Percentiles rank a stretch among this genome's conserved stretches.
phyloP scores from a whole-genome alignment of 2,329 filamentous ascomycete genomes.

The Alternaria triticina region DNA sequence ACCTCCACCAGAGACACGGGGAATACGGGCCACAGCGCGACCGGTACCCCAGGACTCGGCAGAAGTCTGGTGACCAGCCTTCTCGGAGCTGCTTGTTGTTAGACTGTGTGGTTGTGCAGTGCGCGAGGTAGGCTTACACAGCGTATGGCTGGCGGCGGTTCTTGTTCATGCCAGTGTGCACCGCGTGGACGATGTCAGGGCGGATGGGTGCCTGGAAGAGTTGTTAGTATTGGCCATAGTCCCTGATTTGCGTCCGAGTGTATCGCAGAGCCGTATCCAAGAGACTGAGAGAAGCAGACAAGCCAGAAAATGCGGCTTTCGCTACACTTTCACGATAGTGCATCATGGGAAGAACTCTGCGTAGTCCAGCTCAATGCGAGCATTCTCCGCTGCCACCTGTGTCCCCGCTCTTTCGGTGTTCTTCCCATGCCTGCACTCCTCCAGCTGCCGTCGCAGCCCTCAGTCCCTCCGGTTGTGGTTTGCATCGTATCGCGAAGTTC shows the following conservation, averaged over 20 bases:
- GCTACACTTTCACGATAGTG: neutral
- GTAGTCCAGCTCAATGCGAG: neutral
- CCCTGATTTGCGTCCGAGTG: neutral
- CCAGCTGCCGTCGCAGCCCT: conserved; percentile 11
- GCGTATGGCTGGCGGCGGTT: conserved; percentile 99
- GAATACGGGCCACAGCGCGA: conserved; percentile 99
- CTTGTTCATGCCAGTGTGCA: conserved; percentile 99
- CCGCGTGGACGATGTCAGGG: conserved; percentile 97
- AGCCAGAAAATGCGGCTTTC: conserved; percentile 1
- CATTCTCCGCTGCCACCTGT: neutral
- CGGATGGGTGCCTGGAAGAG: conserved; percentile 77
- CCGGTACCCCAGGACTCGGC: conserved; percentile 99
- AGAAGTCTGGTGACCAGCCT: conserved; percentile 99
- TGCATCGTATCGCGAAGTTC: conserved; percentile 17
- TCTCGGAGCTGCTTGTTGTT: conserved; percentile 67
- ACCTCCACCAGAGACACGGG: conserved; percentile 99
- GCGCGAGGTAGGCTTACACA: conserved; percentile 66
- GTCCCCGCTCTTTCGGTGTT: neutral
- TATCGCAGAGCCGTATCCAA: neutral
- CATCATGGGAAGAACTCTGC: conserved; percentile 4
- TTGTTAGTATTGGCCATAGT: conserved; percentile 12
- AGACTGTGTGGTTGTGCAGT: conserved; percentile 15
- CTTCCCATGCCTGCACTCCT: conserved; percentile 16
- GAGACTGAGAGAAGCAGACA: conserved; percentile 4
- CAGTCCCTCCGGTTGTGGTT: neutral